Conservation (phyloP, 345 rosid species). For the Lenwebbia sp. region DNA sequence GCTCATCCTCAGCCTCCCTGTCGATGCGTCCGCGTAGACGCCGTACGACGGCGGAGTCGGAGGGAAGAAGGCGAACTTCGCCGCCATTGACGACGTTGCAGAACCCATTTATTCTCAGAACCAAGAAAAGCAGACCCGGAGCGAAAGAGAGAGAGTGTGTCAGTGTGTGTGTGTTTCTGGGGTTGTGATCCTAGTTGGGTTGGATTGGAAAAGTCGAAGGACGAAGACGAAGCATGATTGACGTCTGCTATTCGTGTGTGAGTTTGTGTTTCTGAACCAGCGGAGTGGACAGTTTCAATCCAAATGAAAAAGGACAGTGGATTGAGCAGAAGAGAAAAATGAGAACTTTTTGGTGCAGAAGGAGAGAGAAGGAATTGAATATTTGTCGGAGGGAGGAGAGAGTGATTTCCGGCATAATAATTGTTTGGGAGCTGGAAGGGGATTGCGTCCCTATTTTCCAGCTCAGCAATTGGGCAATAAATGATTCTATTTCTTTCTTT, state of each 20-base stretch:
- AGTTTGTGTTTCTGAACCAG: neutral
- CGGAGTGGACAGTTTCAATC: neutral
- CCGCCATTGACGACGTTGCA: conserved; percentile 84
- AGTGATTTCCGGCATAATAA: neutral
- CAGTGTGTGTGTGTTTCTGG: neutral
- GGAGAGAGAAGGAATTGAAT: neutral
- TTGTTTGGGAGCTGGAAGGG: neutral
- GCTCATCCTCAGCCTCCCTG: conserved; percentile 34
- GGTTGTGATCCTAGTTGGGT: neutral
- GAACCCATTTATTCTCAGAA: conserved; percentile 39
- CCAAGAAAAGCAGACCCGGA: neutral
- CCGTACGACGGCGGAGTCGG: conserved; percentile 82
- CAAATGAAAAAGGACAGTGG: neutral
- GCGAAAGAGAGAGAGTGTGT: neutral
- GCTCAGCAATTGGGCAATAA: neutral
- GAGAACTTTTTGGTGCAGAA: neutral
- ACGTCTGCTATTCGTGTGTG: neutral
- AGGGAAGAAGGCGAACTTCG: conserved; percentile 87
- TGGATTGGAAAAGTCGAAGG: neutral
- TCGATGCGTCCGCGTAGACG: conserved; percentile 34
- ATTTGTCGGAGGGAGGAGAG: neutral
- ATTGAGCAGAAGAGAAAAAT: neutral
- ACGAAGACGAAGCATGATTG: neutral
- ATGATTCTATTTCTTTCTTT: neutral
- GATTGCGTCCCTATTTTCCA: neutral